Evolutionary conservation across 306 rosid genomes (phyloP), one percentile per base, ranked within the genome.

Genomic region (Cucurbita argyrosperma): DNA sequence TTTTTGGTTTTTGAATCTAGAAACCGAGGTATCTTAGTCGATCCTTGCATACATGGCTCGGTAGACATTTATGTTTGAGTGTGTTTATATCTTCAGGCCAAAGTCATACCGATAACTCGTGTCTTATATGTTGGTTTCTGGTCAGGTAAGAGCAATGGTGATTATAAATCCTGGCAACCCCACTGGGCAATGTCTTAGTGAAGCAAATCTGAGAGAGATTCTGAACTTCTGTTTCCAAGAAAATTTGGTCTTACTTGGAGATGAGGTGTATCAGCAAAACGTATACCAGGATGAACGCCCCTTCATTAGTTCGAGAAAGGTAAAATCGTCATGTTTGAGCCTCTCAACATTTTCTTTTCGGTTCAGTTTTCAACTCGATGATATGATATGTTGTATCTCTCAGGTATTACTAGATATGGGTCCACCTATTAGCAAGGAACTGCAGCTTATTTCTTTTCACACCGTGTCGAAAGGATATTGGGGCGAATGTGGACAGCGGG

Each of bases 401-500:
- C 37, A 94, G 99, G 96, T 95, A 81, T 81, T 95, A 88, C 79
- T 87, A 88, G 91, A 84, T 56, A 74, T 89, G 84, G 97, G 97
- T 15, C 90, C 86, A 55, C 97, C 95, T 42, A n/a, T 84, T 12
- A 95, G 97, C 89, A 85, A 66, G 86, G 97, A 91, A 80, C 74
- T 91, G 43, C 96, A 91, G 84, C 99, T 95, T 78, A 80, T 95
- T 78, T 89, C 96, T 69, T 95, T 91, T 74, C 99, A 95, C 86
- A 78, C 93, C 0, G 99, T 95, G 63, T 95, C 99, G 26, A 95
- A 95, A 80, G 99, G 99, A 82, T 95, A 77, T 83, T 91, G 87
- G 91, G 99, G 99, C 65, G 99, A 95, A 88, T 95, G 99, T 76
- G 99, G 99, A 82, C 99, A 95, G 83, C 85, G 99, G 6, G 99